A percentile compares a stretch with the other conserved stretches of the same genome.
Conservation (phyloP, 495 filamentous ascomycete species). For the Cryomyces minteri region DNA sequence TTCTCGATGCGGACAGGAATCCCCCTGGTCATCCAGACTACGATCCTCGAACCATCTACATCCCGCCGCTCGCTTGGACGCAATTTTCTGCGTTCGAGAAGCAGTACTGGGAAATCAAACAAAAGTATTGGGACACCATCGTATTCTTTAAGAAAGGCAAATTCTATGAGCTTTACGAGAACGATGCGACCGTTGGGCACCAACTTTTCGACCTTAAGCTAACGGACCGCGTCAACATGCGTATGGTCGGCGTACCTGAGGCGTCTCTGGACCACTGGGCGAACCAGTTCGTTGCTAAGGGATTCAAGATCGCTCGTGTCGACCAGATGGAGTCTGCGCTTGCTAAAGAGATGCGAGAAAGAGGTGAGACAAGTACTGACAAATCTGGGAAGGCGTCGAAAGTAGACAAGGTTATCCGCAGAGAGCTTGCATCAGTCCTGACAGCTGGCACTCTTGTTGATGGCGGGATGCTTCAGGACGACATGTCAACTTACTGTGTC, state of each 20-base stretch:
- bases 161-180: constrained; percentile 97
- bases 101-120: constrained; percentile 99
- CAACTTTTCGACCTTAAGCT: constrained; percentile 96
- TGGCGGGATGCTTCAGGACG: constrained; percentile 90
- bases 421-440: constrained; percentile 79
- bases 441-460: constrained; percentile 90
- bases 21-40: constrained; percentile 70
- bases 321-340: constrained; percentile 92
- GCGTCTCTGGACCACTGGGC: constrained; percentile 82
- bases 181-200: constrained; percentile 92
- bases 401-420: constrained; percentile 76
- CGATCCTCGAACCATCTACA: constrained; percentile 78
- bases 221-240: constrained; percentile 97
- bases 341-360: constrained; percentile 95
- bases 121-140: constrained; percentile 90
- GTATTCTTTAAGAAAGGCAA: constrained; percentile 99
- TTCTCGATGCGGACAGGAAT: constrained; percentile 66
- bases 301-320: constrained; percentile 89
- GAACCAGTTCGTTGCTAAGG: constrained; percentile 85
- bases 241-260: constrained; percentile 59
- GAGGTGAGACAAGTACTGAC: constrained; percentile 33
- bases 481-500: constrained; percentile 93
- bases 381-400: constrained; percentile 36
- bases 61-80: constrained; percentile 57
- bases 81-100: constrained; percentile 89